Percentiles rank a stretch among this genome's conserved stretches.
These are phyloP conservation scores for Tulasnella sp. DNA, from an alignment of 768 basidiomycete genomes.

Conservation along the genomic window DNA sequence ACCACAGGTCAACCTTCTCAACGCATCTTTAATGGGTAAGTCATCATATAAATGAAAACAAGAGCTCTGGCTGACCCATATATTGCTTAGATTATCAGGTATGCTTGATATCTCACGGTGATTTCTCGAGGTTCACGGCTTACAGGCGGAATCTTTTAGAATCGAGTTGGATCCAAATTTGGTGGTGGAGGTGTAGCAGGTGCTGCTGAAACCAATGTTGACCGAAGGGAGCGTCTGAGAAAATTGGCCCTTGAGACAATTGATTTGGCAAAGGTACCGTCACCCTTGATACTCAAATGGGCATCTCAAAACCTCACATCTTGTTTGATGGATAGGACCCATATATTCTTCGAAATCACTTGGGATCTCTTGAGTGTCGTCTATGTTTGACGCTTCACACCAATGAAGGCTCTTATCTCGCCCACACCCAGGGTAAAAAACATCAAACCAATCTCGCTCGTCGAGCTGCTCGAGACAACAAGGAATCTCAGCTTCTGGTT, in stretches of 20 bases:
- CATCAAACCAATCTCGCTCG: slow-evolving; percentile 97
- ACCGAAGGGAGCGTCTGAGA: slow-evolving; percentile 82
- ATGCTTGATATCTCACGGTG: no score
- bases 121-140: no score
- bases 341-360: slow-evolving; percentile 95
- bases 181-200: slow-evolving; percentile 94
- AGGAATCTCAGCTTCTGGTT: slow-evolving; percentile 83
- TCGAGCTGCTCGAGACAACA: slow-evolving; percentile 92
- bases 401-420: slow-evolving; percentile 98
- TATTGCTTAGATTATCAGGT: no score
- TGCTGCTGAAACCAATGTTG: slow-evolving; percentile 88
- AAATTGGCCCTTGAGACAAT: slow-evolving; percentile 97
- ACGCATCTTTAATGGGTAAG: no score
- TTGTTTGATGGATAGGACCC: slow-evolving; percentile 72
- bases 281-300: background rate
- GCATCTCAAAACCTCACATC: background rate
- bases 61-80: no score
- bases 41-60: no score
- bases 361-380: slow-evolving; percentile 96
- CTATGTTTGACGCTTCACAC: slow-evolving; percentile 95
- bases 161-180: slow-evolving; percentile 91
- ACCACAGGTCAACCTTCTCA: no score
- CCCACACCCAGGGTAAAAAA: slow-evolving; percentile 98
- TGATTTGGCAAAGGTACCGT: slow-evolving; percentile 78
- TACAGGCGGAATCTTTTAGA: no score